phyloP scores from a whole-genome alignment of 2,329 filamentous ascomycete genomes.

The Arachnopeziza araneosa region DNA sequence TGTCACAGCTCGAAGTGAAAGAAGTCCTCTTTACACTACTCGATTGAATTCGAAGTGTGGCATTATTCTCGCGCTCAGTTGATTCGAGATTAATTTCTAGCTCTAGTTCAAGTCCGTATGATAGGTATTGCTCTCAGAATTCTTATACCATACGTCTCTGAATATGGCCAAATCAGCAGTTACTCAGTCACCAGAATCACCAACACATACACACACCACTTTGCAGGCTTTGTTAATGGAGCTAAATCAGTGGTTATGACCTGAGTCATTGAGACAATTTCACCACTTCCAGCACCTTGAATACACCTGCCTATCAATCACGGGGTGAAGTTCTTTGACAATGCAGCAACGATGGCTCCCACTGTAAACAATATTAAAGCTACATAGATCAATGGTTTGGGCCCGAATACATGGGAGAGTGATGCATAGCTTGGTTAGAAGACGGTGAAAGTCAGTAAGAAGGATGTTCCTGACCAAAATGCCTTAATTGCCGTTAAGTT shows the following conservation, averaged over 20 bases:
- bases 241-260: constrained; percentile 40
- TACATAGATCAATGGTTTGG: constrained; percentile 18
- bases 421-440: constrained; percentile 42
- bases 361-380: constrained; percentile 31
- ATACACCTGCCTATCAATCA: constrained; percentile 27
- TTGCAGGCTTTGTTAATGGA: constrained; percentile 35
- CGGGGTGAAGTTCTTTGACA: constrained; percentile 26
- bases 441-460: constrained; percentile 49
- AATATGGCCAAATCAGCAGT: constrained; percentile 12
- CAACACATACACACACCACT: constrained; percentile 22
- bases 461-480: constrained; percentile 8
- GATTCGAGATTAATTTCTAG: too few relatives aligned
- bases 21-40: too few relatives aligned
- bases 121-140: too few relatives aligned
- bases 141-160: too few relatives aligned
- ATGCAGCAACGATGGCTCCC: constrained; percentile 33
- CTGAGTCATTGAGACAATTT: constrained; percentile 40
- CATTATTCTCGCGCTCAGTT: too few relatives aligned
- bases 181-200: too few relatives aligned
- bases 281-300: constrained; percentile 46
- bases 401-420: constrained; percentile 22
- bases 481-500: constrained; percentile 8
- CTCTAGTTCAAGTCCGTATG: too few relatives aligned
- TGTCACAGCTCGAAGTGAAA: too few relatives aligned
- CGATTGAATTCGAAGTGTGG: too few relatives aligned